Percentiles rank a stretch among this genome's conserved stretches.
These are phyloP conservation scores for Cutaneotrichosporon mucoides DNA, from an alignment of 1,284 basidiomycete genomes.

Conservation along the genomic window DNA sequence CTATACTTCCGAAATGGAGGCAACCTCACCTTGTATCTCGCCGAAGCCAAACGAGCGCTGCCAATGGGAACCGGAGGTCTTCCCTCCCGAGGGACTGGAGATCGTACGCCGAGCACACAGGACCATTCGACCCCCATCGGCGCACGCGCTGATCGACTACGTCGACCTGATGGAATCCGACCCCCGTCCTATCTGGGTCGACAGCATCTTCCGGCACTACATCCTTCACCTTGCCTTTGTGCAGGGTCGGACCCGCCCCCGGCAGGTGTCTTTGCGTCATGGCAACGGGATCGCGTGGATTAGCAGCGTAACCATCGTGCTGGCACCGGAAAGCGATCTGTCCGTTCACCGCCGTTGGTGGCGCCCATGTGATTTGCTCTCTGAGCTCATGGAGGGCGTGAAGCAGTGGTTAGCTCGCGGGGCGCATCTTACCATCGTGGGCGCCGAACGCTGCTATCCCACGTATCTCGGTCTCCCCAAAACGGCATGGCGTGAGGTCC, in stretches of 20 bases:
- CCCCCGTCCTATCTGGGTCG: neutral
- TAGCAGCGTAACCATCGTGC: neutral
- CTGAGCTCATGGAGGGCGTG: neutral
- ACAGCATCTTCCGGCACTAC: neutral
- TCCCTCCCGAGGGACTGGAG: neutral
- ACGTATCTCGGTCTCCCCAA: neutral
- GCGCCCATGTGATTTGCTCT: neutral
- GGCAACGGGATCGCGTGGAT: too few species aligned
- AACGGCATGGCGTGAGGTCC: too few species aligned
- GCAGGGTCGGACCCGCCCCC: neutral
- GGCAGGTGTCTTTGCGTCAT: neutral
- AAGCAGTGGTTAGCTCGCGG: neutral
- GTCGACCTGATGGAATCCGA: neutral
- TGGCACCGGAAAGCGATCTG: neutral
- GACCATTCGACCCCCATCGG: neutral
- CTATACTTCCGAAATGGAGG: neutral
- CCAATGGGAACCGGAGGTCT: neutral
- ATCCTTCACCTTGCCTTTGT: neutral
- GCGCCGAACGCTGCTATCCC: neutral
- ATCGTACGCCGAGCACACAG: neutral
- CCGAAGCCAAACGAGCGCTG: neutral
- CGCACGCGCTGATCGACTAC: neutral
- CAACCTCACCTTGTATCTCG: too few species aligned
- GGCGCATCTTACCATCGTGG: neutral
- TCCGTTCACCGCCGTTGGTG: too few species aligned